phyloP scores from a whole-genome alignment of 352 stramenopile genomes.

The Globisporangium acanthophoron region DNA sequence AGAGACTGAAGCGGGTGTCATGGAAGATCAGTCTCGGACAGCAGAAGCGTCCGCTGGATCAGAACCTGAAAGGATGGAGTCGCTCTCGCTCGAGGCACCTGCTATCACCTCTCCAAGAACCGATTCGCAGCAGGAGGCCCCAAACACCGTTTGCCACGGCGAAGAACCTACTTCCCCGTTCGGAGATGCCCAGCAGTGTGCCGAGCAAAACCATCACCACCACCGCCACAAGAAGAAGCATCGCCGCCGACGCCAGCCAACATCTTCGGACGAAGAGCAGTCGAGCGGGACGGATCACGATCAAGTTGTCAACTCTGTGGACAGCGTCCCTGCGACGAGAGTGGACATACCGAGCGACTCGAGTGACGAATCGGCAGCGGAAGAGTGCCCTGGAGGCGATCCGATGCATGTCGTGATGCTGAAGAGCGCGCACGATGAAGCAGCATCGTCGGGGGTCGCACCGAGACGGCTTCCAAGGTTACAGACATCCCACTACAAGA shows the following conservation, averaged over 20 bases:
- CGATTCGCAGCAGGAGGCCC: not conserved
- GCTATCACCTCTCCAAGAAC: not conserved
- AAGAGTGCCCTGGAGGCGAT: not conserved
- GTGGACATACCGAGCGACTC: not conserved
- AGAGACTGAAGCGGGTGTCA: too few relatives aligned
- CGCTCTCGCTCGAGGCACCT: not conserved
- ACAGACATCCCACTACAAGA: constrained; percentile 3
- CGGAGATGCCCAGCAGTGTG: too few relatives aligned
- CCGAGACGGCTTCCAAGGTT: not conserved
- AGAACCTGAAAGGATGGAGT: not conserved
- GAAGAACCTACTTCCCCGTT: not conserved
- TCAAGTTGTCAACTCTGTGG: not conserved
- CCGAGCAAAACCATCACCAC: not conserved
- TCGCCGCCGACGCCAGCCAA: not conserved
- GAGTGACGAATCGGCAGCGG: not conserved
- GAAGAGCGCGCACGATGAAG: constrained; percentile 4
- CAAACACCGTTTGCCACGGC: not conserved
- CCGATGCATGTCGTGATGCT: not conserved
- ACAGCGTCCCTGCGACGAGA: not conserved
- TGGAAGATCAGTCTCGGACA: not conserved
- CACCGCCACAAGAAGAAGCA: constrained; percentile 7
- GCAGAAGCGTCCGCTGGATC: too few relatives aligned
- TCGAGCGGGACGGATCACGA: not conserved
- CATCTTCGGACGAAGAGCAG: not conserved
- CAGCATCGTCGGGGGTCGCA: not conserved